Conservation (phyloP, 768 basidiomycete species). For the Leccinum variicolor region DNA sequence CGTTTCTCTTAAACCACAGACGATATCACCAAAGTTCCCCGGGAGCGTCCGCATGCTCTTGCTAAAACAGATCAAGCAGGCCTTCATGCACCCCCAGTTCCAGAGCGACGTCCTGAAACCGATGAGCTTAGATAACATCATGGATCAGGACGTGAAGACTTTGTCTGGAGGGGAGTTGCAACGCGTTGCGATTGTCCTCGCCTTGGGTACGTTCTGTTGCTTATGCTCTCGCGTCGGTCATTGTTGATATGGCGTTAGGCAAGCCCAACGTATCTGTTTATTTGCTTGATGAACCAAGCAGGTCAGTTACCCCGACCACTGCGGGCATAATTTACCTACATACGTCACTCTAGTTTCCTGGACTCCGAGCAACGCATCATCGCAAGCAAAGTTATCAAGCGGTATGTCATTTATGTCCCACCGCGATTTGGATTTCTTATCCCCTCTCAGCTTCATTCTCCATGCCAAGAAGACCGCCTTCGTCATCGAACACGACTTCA, state of each 20-base stretch:
- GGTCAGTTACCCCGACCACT: conserved; percentile 37
- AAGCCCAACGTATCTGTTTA: conserved; percentile 85
- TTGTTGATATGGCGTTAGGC: conserved; percentile 34
- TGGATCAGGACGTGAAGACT: conserved; percentile 98
- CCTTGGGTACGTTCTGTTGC: conserved; percentile 55
- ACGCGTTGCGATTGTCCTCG: conserved; percentile 93
- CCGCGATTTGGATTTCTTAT: conserved; percentile 4
- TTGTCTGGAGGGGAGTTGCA: conserved; percentile 98
- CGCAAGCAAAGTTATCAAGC: conserved; percentile 96
- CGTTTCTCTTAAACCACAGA: conserved; percentile 98
- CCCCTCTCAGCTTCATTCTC: conserved; percentile 70
- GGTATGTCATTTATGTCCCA: conserved; percentile 40
- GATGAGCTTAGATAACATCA: conserved; percentile 90
- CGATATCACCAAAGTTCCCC: conserved; percentile 96
- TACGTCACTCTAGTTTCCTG: conserved; percentile 60
- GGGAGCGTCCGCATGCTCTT: conserved; percentile 96
- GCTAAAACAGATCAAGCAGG: conserved; percentile 88
- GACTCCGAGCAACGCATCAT: conserved; percentile 99
- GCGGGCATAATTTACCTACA: conserved; percentile 1
- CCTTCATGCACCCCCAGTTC: conserved; percentile 99
- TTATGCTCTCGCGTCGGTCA: not conserved
- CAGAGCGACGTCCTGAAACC: conserved; percentile 97
- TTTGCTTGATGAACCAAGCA: conserved; percentile 92
- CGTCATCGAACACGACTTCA: conserved; percentile 99
- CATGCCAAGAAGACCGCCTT: conserved; percentile 98